Percentiles rank a stretch among this genome's conserved stretches.
phyloP scores from a whole-genome alignment of 2,329 filamentous ascomycete species.

The Fusarium acutatum region DNA sequence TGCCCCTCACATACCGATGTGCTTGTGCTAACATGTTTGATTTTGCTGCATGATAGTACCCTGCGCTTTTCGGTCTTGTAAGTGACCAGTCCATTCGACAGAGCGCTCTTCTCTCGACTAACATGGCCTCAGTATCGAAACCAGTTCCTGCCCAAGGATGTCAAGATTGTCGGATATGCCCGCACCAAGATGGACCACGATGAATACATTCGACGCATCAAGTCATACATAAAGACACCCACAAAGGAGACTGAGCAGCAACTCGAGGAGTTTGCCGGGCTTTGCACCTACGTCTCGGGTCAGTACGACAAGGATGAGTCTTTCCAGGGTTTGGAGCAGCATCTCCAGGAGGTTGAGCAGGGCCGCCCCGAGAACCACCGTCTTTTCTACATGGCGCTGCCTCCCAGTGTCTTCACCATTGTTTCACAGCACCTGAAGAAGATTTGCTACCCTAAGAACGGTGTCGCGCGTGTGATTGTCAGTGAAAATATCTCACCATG shows the following conservation, averaged over 20 bases:
- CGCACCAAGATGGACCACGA: conserved; percentile 99
- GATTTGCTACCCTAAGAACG: conserved; percentile 92
- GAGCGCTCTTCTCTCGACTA: not conserved
- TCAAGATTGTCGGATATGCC: conserved; percentile 98
- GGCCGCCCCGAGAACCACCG: conserved; percentile 85
- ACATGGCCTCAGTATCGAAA: conserved; percentile 80
- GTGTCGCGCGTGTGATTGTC: conserved; percentile 93
- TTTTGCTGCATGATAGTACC: conserved; percentile 70
- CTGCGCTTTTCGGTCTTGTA: conserved; percentile 96
- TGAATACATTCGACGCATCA: conserved; percentile 93
- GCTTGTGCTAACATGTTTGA: conserved; percentile 35
- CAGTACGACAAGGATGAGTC: conserved; percentile 98
- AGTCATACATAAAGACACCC: conserved; percentile 98
- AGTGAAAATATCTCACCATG: conserved; percentile 3
- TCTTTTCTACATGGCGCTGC: conserved; percentile 99
- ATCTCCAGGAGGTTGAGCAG: conserved; percentile 86
- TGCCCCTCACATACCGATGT: conserved; percentile 13
- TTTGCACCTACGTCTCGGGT: conserved; percentile 95
- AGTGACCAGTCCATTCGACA: conserved; percentile 52
- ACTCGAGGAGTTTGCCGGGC: conserved; percentile 84
- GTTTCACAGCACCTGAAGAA: conserved; percentile 97
- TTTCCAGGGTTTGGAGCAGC: conserved; percentile 84
- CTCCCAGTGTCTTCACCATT: conserved; percentile 96
- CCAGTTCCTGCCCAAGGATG: conserved; percentile 97
- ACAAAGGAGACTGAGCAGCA: conserved; percentile 98